Evolutionary conservation across 352 stramenopile species (phyloP), one percentile per base, ranked within the genome.

Genomic region (Bremia lactucae): DNA sequence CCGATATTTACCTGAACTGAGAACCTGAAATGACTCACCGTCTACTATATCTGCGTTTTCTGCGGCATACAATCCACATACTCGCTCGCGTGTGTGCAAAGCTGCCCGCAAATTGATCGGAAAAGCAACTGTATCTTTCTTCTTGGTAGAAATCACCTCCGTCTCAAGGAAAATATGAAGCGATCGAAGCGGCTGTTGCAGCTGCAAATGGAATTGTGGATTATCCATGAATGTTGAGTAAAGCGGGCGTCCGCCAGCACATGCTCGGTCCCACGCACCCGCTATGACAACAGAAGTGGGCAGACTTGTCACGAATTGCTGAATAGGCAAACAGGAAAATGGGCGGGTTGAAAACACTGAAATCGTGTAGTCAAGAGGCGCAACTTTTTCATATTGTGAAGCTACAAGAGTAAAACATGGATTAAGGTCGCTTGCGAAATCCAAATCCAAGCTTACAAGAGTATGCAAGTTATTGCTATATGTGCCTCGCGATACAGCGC

Each of bases 391-490:
- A 44, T 93, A 96, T 46, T 96, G 86, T 11, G 87, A 96, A 1
- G 87, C 65, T n/a, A 96, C 84, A 5, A 97, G 58, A 3, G 82
- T 96, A 46, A 86, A 88, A 2, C 60, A 78, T n/a, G 68, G 74
- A 22, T 73, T 49, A 14, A 49, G 65, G 21, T 76, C 62, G 1
- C 65, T 49, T 3, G 54, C 31, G 15, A 89, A 56, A 38, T 85
- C 75, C 11, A 89, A 46, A 45, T 95, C 74, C 21, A 95, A 57
- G 26, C 81, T 85, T n/a, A 94, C 64, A 19, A 97, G 71, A 2
- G 76, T 90, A 59, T 97, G 83, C 1, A 86, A 87, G 34, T 96
- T 96, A 56, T 96, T 96, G 55, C 74, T 95, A 69, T 97, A 97
- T 5, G 80, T 84, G 9, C 83, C 83, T 16, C 82, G 69, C 35